Base-by-base conservation (phyloP, 257 asterid species). In the Buddleja alternifolia region DNA sequence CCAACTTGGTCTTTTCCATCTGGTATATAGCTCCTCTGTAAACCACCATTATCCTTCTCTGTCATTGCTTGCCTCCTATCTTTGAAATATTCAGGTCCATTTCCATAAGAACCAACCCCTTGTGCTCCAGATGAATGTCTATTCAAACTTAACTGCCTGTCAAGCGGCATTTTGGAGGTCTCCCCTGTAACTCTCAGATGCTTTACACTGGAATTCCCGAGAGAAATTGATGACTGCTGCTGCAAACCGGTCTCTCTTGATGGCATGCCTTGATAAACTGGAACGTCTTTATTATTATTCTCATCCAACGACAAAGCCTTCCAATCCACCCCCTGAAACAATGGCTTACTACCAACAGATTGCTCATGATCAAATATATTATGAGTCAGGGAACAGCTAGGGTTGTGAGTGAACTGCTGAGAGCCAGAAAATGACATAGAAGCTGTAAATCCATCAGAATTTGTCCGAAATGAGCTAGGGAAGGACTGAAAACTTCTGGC, bases 251-350 rank as follows among this genome's bases (percentile, higher is more conserved):
- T 86, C 50, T 82, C 96, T 76, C 81, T 77, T 24, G 89, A 71
- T 21, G 89, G 37, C 52, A 72, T 74, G 55, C 81, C 81, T 66
- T 77, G 90, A 81, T 69, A 76, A 50, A 71, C 62, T 19, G 90
- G 85, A 68, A 72, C 77, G 39, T 86, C 98, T 80, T 80, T 83
- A 61, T 65, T 80, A 73, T 89, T 86, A 57, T 81, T 80, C 76
- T 89, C 97, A 7, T 86, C 92, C 19, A 79, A 71, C n/a, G 99
- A 68, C 72, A 91, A 78, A 72, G 91, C 92, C 77, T 91, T 95
- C 99, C 99, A 91, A 70, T 94, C 97, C 32, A 94, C 97, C 54
- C 96, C 97, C 77, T 94, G 93, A 80, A 94, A 91, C 73, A 94
- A 42, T 7, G 99, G 99, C 67, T 89, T 91, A 57, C 97, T 91